Conservation (phyloP, 129 eudicot species). For the Centaurea solstitialis region DNA sequence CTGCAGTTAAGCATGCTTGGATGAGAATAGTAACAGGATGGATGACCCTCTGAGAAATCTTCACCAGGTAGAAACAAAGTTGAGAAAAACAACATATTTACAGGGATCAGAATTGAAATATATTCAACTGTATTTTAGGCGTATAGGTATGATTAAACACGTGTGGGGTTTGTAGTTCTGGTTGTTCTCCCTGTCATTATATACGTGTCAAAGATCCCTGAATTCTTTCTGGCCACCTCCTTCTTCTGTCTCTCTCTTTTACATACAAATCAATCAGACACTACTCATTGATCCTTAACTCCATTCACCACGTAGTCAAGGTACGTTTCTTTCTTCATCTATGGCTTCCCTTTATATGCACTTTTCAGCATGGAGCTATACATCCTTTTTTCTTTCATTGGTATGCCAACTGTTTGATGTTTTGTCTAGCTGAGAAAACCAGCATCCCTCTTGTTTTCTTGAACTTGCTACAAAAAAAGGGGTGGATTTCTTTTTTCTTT, state of each 20-base stretch:
- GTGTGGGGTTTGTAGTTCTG: conserved; percentile 2
- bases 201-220: conserved; percentile 10
- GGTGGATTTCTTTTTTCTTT: neutral
- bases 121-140: neutral
- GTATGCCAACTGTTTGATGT: conserved; percentile 18
- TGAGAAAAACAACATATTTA: too few relatives aligned
- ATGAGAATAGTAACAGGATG: too few relatives aligned
- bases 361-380: neutral
- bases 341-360: neutral
- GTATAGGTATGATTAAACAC: neutral
- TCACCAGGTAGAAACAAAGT: too few relatives aligned
- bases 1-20: too few relatives aligned
- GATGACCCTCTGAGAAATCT: too few relatives aligned
- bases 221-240: conserved; percentile 12
- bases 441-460: neutral
- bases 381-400: neutral
- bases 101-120: too few relatives aligned
- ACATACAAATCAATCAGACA: neutral
- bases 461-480: neutral
- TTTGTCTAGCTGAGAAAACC: conserved; percentile 25
- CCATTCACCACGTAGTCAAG: neutral
- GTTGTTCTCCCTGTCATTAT: neutral
- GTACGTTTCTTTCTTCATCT: neutral
- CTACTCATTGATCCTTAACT: neutral
- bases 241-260: neutral